These are phyloP conservation scores for Corynascus novoguineensis DNA, from an alignment of 495 filamentous ascomycete species.

Conservation along the genomic window DNA sequence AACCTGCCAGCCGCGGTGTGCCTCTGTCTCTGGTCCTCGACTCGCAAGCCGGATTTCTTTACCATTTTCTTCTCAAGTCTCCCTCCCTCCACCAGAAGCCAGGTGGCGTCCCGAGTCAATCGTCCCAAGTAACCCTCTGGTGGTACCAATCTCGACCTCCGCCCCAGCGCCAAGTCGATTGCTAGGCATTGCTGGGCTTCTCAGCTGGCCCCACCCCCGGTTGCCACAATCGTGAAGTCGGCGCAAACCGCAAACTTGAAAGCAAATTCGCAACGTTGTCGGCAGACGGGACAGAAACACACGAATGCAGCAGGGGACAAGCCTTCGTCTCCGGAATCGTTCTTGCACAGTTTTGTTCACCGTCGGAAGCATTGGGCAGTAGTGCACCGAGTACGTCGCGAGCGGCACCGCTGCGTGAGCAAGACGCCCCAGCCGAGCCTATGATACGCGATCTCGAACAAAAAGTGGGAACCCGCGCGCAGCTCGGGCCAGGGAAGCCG, in stretches of 20 bases:
- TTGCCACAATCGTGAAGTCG: neutral
- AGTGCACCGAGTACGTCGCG: slow-evolving; percentile 24
- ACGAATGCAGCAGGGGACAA: no score
- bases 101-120: no score
- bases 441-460: slow-evolving; percentile 13
- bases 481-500: slow-evolving; percentile 17
- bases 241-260: neutral
- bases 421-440: neutral
- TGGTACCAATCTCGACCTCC: no score
- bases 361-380: no score
- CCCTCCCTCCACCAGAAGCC: neutral
- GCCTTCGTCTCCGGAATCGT: no score
- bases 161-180: no score
- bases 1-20: neutral
- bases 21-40: neutral
- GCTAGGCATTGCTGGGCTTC: no score
- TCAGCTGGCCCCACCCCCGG: no score
- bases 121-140: no score
- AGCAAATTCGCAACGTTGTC: neutral
- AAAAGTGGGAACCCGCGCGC: slow-evolving; percentile 20
- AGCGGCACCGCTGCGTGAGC: slow-evolving; percentile 7
- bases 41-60: neutral
- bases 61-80: neutral
- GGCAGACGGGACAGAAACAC: neutral
- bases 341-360: no score